Percentiles rank a stretch among this genome's conserved stretches.
These are phyloP conservation scores for Aspergillus aculeatus DNA, from an alignment of 2,329 filamentous ascomycete species.

Conservation along the genomic window DNA sequence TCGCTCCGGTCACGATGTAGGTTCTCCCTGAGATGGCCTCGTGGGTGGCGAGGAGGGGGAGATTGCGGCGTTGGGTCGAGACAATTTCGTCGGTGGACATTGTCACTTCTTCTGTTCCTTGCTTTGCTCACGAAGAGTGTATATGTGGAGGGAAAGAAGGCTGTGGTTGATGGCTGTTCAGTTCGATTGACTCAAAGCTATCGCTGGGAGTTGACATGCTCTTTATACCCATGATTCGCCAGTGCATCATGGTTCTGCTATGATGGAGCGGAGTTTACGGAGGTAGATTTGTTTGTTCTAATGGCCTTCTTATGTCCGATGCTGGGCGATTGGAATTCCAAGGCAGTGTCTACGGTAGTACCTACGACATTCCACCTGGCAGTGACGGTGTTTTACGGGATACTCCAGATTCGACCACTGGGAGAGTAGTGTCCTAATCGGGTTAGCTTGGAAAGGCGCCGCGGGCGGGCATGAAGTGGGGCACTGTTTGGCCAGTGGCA, in stretches of 20 bases:
- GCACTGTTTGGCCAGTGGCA: no score
- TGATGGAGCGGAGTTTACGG: background rate
- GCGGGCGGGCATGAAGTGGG: no score
- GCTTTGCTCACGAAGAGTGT: no score
- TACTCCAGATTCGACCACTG: background rate
- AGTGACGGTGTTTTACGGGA: background rate
- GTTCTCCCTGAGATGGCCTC: conserved; percentile 2
- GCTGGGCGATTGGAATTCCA: no score
- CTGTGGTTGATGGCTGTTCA: no score
- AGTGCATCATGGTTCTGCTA: no score
- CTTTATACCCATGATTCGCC: background rate
- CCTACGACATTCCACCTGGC: no score
- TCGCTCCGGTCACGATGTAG: conserved; percentile 11
- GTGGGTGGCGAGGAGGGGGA: background rate
- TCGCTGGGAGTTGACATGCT: background rate
- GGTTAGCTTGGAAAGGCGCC: background rate
- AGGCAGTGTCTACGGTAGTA: no score
- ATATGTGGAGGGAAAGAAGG: no score
- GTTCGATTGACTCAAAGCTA: background rate
- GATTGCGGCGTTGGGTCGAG: background rate
- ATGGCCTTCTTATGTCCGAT: no score
- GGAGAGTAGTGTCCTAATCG: background rate
- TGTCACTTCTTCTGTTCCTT: background rate
- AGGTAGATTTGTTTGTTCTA: no score
- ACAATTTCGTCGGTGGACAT: background rate